A percentile compares a stretch with the other conserved stretches of the same genome.
phyloP scores from a whole-genome alignment of 2,329 filamentous ascomycete species.

The Ophiostoma perfectum region DNA sequence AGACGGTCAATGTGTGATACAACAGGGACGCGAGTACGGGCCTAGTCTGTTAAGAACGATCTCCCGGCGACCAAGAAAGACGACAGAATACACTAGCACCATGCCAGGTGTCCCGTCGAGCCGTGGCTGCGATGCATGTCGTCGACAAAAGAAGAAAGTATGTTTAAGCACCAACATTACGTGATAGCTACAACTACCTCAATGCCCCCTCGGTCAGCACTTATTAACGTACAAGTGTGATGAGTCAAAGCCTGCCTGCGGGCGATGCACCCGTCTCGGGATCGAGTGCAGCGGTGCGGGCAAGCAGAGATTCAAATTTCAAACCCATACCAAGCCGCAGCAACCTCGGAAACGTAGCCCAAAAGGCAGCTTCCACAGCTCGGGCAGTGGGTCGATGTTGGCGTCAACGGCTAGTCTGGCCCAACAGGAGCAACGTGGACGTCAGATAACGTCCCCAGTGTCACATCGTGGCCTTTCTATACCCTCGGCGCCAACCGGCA shows the following conservation, averaged over 20 bases:
- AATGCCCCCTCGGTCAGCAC: not conserved
- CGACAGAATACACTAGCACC: not conserved
- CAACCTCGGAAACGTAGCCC: not conserved
- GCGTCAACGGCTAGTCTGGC: slow-evolving; percentile 17
- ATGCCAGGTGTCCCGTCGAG: slow-evolving; percentile 26
- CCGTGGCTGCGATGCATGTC: slow-evolving; percentile 26
- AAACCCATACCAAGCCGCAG: not conserved
- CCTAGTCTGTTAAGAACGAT: not conserved
- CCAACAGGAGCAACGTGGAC: not conserved
- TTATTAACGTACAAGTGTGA: slow-evolving; percentile 23
- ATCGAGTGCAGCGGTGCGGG: slow-evolving; percentile 24
- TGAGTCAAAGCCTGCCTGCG: slow-evolving; percentile 22
- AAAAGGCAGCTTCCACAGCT: not conserved
- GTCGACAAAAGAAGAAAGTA: slow-evolving; percentile 27
- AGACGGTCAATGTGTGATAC: too few species aligned
- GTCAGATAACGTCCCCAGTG: not conserved
- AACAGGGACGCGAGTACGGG: too few species aligned
- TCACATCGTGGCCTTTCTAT: not conserved
- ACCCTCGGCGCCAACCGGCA: not conserved
- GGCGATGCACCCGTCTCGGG: slow-evolving; percentile 22
- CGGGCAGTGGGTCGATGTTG: not conserved
- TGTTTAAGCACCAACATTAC: not conserved
- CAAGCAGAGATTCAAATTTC: slow-evolving; percentile 26
- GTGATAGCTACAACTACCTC: not conserved
- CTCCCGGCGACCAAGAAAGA: not conserved